Percentiles rank a stretch among this genome's conserved stretches.
phyloP scores from a whole-genome alignment of 768 basidiomycete species.

The Tylopilus plumbeoviolaceoides region DNA sequence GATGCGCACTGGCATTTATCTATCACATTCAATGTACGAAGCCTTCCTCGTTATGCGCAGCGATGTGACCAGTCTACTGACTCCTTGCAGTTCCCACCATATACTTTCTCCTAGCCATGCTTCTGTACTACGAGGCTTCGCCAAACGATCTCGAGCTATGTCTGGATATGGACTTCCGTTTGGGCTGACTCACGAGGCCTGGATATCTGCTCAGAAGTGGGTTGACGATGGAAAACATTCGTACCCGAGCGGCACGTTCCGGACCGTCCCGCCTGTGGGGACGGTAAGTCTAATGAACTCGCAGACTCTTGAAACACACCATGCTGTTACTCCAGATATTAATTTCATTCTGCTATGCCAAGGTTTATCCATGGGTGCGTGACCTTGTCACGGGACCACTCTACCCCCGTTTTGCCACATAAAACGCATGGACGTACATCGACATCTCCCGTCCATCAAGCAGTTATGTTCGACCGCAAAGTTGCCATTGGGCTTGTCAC shows the following conservation, averaged over 20 bases:
- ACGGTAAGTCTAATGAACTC: background rate
- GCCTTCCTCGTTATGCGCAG: background rate
- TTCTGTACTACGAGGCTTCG: background rate
- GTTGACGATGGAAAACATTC: background rate
- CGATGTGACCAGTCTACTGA: background rate
- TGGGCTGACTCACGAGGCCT: background rate
- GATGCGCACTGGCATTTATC: background rate
- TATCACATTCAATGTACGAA: conserved; percentile 2
- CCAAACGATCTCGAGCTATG: background rate
- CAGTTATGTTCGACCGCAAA: conserved; percentile 12
- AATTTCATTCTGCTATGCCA: background rate
- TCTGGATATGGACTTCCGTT: background rate
- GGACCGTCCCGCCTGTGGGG: background rate
- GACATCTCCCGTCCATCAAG: background rate
- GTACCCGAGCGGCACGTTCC: background rate
- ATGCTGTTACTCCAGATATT: background rate
- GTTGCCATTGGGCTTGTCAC: background rate
- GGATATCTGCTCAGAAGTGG: background rate
- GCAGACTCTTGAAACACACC: background rate
- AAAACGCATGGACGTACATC: background rate
- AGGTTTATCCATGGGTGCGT: conserved; percentile 1
- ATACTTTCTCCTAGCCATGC: background rate
- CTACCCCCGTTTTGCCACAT: background rate
- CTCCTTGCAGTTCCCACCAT: background rate
- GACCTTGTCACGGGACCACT: background rate